Evolutionary conservation across 345 rosid species (phyloP), one percentile per base, ranked within the genome.

Genomic region (Rhodamnia argentea): DNA sequence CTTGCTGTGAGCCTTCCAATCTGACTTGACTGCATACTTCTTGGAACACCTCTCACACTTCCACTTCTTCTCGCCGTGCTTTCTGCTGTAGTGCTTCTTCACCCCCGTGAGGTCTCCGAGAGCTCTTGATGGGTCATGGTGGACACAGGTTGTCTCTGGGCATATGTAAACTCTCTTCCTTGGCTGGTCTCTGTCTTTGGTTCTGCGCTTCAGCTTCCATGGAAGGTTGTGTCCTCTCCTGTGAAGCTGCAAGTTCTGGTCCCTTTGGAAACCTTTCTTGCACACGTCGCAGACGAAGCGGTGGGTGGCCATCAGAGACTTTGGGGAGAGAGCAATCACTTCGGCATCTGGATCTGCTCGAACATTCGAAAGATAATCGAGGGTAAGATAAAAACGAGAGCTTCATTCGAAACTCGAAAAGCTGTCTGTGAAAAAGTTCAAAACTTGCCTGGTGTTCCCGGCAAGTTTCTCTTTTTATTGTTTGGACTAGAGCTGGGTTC

Each of bases 371-470:
- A 53, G 54, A n/a, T 27, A 47, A 84, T 16, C 26, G 42, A 60
- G 26, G 32, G 40, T 84, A n/a, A 44, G 52, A 37, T 84, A 59
- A 6, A 76, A 58, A 57, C 16, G 54, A 62, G 59, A 83, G 42
- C 62, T 51, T 55, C 82, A 57, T 24, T 42, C 26, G 53, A 78
- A 52, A 83, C 37, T 5, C 24, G 7, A 22, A 84, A 44, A 47
- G 53, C 52, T 54, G 13, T 23, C 9, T 37, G 56, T 52, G 37
- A 16, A 52, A 47, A 44, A 47, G 51, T 23, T 40, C 62, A 83
- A 11, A 88, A 88, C 92, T 91, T 86, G 89, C 97, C 97, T 93
- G 97, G 97, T 84, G 90, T 94, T 84, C 97, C 97, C 8, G 97
- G 96, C 82, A 93, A 88, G 88, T 89, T 94, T 89, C 96, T 90